A percentile compares a stretch with the other conserved stretches of the same genome.
Conservation (phyloP, 164 flowering plant species). For the Umbellularia californica region DNA sequence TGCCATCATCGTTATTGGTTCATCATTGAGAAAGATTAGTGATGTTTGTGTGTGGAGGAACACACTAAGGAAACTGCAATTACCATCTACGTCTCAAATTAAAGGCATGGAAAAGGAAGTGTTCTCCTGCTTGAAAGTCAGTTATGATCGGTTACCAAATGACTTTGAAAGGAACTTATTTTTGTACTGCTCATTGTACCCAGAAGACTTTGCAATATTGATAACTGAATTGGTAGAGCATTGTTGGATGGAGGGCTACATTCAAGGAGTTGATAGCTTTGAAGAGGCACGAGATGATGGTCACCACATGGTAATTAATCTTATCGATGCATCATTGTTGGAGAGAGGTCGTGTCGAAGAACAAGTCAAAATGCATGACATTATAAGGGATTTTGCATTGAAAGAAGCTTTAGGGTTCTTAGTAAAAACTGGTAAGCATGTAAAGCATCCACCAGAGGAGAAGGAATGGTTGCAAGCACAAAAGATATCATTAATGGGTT, state of each 20-base stretch:
- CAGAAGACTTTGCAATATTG: slow-evolving; percentile 6
- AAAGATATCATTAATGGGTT: slow-evolving; percentile 15
- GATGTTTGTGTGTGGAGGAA: slow-evolving; percentile 8
- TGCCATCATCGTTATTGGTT: slow-evolving; percentile 7
- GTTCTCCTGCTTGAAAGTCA: slow-evolving; percentile 7
- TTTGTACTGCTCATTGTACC: slow-evolving; percentile 11
- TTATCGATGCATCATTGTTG: slow-evolving; percentile 15
- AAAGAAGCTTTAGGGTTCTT: slow-evolving; percentile 3
- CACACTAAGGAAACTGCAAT: slow-evolving; percentile 5
- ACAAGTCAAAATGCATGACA: slow-evolving; percentile 35
- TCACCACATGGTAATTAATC: slow-evolving; percentile 17
- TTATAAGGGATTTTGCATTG: slow-evolving; percentile 31
- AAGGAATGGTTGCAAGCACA: slow-evolving; percentile 3
- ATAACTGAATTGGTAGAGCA: slow-evolving; percentile 6
- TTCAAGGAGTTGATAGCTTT: slow-evolving; percentile 10
- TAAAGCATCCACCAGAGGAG: slow-evolving; percentile 7
- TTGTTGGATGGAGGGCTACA: slow-evolving; percentile 23
- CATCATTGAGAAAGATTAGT: slow-evolving; percentile 4
- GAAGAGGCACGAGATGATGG: slow-evolving; percentile 17
- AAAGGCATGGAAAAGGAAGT: slow-evolving; percentile 9
- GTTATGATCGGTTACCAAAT: slow-evolving; percentile 2
- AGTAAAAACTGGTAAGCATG: slow-evolving; percentile 12
- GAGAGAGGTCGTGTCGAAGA: background rate
- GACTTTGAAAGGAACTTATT: background rate
- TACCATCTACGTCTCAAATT: background rate